Base-by-base conservation (phyloP, 495 filamentous ascomycete genomes). In the Cladorrhinum samala region DNA sequence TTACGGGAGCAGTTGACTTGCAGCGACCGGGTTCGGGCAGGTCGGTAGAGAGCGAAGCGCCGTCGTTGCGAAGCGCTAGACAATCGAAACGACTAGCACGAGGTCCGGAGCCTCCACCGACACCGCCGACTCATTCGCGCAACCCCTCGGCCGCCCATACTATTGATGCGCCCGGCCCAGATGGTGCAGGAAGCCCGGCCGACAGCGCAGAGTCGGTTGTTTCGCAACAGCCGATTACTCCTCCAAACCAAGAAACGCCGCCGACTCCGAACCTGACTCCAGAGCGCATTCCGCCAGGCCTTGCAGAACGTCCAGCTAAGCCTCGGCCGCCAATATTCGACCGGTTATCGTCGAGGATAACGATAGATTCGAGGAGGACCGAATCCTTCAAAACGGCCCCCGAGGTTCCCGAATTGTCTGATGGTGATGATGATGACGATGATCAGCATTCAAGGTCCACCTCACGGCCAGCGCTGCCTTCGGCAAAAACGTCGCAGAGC, bases 341-440 rank as follows among this genome's bases (percentile, higher is more conserved):
- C 55, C 72, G 77, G 27, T 69, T 68, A 14, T 66, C 69, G 9
- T 80, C 71, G 17, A 73, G 70, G 48, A 62, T 76, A 18, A 71
- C 71, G 36, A 73, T 73, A 13, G 75, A 76, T 7, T 81, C 84
- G 40, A 79, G 83, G 40, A 79, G 83, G 16, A 74, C 82, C 18
- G 83, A 89, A 24, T 90, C 87, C 2, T 91, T 89, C 59, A 81
- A 73, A 53, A 91, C 87, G 0, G 87, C 87, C 11, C 75, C 69
- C 19, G 87, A 91, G 63, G 67, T 73, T 33, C 78, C 72, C 9
- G 72, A 77, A 19, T 81, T 78, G 2, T 82, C 83, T 0, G 84
- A 87, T 50, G 81, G 78, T 30, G 84, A 75, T 39, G 69, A 68
- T 38, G 70, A 62, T n/a, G n/a, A n/a, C n/a, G n/a, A n/a, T n/a